Percentiles rank a stretch among this genome's conserved stretches.
phyloP scores from a whole-genome alignment of 148 eudicot genomes.

The Polygonum maritimum region DNA sequence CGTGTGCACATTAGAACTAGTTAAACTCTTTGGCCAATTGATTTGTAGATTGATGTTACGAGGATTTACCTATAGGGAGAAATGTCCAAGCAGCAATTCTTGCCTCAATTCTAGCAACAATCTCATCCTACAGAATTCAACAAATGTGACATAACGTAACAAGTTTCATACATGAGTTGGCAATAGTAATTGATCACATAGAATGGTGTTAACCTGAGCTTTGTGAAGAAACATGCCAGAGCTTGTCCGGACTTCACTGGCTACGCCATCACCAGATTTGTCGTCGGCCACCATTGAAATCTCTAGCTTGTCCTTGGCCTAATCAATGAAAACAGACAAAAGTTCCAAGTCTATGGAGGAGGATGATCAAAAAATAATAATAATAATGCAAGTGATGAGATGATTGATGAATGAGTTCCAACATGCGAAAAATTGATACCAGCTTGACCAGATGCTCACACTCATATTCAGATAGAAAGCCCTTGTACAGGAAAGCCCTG shows the following conservation, averaged over 20 bases:
- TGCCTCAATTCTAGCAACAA: slow-evolving; percentile 59
- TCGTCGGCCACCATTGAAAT: slow-evolving; percentile 90
- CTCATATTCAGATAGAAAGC: slow-evolving; percentile 63
- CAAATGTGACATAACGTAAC: not conserved
- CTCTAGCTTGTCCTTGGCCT: slow-evolving; percentile 83
- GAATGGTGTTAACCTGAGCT: slow-evolving; percentile 43
- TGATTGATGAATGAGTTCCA: not conserved
- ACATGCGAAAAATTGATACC: slow-evolving; percentile 28
- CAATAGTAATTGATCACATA: not conserved
- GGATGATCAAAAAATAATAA: not conserved
- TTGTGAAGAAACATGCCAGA: slow-evolving; percentile 74
- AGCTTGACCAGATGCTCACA: slow-evolving; percentile 79
- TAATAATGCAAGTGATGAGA: not conserved
- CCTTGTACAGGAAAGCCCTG: slow-evolving; percentile 73
- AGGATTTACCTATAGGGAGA: slow-evolving; percentile 54
- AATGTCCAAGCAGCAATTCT: slow-evolving; percentile 91
- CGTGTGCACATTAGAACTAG: not conserved
- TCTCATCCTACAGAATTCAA: slow-evolving; percentile 43
- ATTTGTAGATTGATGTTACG: too few relatives aligned
- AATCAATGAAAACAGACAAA: not conserved
- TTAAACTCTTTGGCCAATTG: too few relatives aligned
- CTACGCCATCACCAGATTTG: slow-evolving; percentile 63
- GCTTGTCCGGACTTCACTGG: slow-evolving; percentile 73
- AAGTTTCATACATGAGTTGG: too few relatives aligned
- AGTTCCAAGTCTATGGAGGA: not conserved